Evolutionary conservation across 139 green algal genomes (phyloP), one percentile per base, ranked within the genome.

Genomic region (Axilococcus clingmanii): DNA sequence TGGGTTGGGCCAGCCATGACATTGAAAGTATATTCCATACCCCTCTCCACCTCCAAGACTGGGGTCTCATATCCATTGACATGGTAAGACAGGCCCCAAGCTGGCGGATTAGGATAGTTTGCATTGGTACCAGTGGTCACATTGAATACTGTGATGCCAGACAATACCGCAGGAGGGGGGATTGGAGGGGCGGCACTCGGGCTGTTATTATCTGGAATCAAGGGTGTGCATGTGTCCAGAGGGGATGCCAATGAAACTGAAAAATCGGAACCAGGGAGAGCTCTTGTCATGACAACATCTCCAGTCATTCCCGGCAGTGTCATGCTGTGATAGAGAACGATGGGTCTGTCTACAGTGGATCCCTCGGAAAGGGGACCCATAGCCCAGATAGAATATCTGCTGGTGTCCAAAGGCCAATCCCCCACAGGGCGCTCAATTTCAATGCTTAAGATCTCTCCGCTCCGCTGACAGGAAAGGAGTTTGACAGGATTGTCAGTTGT

Each of bases 101-200:
- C 57, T 6, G 57, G 57, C 15, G 57, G 57, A 45, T 65, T 57
- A 34, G 57, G 57, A 17, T 65, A 57, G 17, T 57, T 46, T 3
- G 11, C 14, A 32, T 65, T 57, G 32, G 22, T 33, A 25, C 47
- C 47, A 55, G 33, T 46, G 0, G 47, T 55, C 15, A 55, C 22
- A 24, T 46, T 48, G 19, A 55, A 55, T 55, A 25, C 20, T 28
- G 11, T 12, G 15, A 20, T 17, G 19, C 20, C 40, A n/a, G n/a
- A 30, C n/a, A 48, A 31, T 6, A 15, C 9, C 17, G 47, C n/a
- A 6, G 44, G 5, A 42, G 6, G 3, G 16, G 27, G 20, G n/a
- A 30, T 48, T 14, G n/a, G 12, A 9, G 17, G 4, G 17, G 17
- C n/a, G n/a, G 7, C n/a, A 5, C 5, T 4, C 19, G 6, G 20